These are phyloP conservation scores for Colletotrichum orbiculare DNA, from an alignment of 2,329 filamentous ascomycete species.

Conservation along the genomic window DNA sequence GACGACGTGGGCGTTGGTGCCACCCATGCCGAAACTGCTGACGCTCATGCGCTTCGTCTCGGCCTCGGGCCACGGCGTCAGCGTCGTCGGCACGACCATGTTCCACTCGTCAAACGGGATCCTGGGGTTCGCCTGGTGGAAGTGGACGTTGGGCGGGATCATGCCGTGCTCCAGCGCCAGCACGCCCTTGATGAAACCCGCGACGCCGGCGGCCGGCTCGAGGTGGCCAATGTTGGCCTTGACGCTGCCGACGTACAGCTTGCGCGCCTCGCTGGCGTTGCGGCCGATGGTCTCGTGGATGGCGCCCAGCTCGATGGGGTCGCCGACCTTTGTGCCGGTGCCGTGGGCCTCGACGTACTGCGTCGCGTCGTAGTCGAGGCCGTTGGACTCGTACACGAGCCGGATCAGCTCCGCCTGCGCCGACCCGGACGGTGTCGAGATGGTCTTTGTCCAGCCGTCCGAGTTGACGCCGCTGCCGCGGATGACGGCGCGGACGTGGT, in stretches of 20 bases:
- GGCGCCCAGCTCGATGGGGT: constrained; percentile 8
- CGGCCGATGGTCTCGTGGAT: constrained; percentile 13
- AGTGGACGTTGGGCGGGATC: constrained; percentile 15
- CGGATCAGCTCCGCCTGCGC: constrained; percentile 22
- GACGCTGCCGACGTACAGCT: constrained; percentile 33
- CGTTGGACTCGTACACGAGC: constrained; percentile 23
- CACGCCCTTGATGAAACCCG: constrained; percentile 15
- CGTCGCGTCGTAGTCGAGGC: constrained; percentile 13
- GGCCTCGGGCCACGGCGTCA: constrained; percentile 11
- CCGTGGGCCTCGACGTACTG: constrained; percentile 29
- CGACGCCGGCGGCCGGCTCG: constrained; percentile 12
- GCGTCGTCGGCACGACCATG: neutral
- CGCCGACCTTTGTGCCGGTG: constrained; percentile 18
- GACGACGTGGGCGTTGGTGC: constrained; percentile 31
- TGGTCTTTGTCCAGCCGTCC: constrained; percentile 53
- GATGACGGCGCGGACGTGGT: constrained; percentile 51
- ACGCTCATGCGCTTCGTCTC: constrained; percentile 11
- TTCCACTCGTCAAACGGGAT: constrained; percentile 8
- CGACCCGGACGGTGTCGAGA: constrained; percentile 49
- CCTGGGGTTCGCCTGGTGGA: constrained; percentile 5
- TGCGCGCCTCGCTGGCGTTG: neutral
- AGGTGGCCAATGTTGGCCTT: constrained; percentile 29
- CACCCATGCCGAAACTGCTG: constrained; percentile 31
- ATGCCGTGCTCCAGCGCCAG: constrained; percentile 14
- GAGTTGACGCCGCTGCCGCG: constrained; percentile 47